Evolutionary conservation across 2,329 filamentous ascomycete genomes (phyloP).

Genomic region (Colletotrichum sp.): DNA sequence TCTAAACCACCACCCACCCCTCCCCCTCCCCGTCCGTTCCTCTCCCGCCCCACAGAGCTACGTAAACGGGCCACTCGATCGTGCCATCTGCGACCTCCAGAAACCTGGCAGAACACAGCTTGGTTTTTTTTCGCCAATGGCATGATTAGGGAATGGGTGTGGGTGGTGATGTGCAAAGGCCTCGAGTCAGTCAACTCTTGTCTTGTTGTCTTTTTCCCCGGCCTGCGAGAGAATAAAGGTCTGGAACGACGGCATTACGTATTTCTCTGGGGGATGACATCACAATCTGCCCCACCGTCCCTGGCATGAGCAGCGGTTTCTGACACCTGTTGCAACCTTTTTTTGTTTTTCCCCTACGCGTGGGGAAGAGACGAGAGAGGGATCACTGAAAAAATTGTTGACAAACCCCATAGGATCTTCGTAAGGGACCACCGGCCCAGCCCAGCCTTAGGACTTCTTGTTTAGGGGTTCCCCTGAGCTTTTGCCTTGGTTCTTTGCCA

Average conservation of each 20-base stretch:
- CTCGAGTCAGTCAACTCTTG: background rate
- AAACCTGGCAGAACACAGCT: background rate
- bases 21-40: background rate
- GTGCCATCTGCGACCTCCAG: background rate
- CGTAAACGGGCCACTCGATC: background rate
- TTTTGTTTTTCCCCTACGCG: background rate
- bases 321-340: background rate
- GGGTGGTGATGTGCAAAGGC: background rate
- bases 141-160: background rate
- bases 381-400: background rate
- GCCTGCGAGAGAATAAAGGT: background rate
- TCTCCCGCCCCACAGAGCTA: background rate
- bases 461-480: background rate
- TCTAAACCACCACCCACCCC: background rate
- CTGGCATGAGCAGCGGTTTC: background rate
- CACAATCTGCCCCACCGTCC: slow-evolving; percentile 16
- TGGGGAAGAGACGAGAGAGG: background rate
- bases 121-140: background rate
- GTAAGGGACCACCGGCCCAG: background rate
- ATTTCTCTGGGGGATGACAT: slow-evolving; percentile 16
- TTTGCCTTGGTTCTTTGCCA: background rate
- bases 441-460: background rate
- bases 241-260: slow-evolving; percentile 19
- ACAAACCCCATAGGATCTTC: background rate
- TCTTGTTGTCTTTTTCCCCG: background rate